Conservation (phyloP, 2,329 filamentous ascomycete species). For the Trichoderma sp. region DNA sequence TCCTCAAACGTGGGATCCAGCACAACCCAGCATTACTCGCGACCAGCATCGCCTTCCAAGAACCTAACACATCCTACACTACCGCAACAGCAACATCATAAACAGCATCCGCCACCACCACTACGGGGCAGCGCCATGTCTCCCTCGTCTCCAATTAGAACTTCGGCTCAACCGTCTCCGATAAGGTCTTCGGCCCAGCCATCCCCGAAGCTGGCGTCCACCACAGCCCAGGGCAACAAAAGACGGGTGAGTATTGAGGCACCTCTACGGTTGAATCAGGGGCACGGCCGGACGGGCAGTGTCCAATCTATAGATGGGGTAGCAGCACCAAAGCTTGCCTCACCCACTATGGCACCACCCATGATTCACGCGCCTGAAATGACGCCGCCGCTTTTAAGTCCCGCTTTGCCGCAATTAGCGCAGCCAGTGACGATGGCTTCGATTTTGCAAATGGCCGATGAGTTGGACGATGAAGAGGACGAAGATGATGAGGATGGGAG, state of each 20-base stretch:
- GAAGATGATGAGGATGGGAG: conserved; percentile 24
- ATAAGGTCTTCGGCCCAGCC: conserved; percentile 35
- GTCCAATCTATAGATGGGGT: conserved; percentile 37
- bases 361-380: conserved; percentile 39
- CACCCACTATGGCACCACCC: conserved; percentile 34
- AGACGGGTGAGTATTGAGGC: conserved; percentile 45
- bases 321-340: conserved; percentile 33
- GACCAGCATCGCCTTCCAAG: conserved; percentile 54
- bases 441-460: conserved; percentile 55
- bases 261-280: conserved; percentile 34
- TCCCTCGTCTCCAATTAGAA: conserved; percentile 29
- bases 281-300: conserved; percentile 43
- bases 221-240: conserved; percentile 31
- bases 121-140: conserved; percentile 23
- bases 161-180: conserved; percentile 20
- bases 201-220: conserved; percentile 37
- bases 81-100: conserved; percentile 22
- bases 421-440: conserved; percentile 49
- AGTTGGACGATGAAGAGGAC: conserved; percentile 38
- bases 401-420: conserved; percentile 32
- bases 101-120: conserved; percentile 21
- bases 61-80: conserved; percentile 23
- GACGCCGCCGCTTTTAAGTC: conserved; percentile 23
- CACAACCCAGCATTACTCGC: conserved; percentile 30
- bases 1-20: conserved; percentile 24